phyloP scores from a whole-genome alignment of 2,329 filamentous ascomycete genomes.

The Pseudogymnoascus sp. region DNA sequence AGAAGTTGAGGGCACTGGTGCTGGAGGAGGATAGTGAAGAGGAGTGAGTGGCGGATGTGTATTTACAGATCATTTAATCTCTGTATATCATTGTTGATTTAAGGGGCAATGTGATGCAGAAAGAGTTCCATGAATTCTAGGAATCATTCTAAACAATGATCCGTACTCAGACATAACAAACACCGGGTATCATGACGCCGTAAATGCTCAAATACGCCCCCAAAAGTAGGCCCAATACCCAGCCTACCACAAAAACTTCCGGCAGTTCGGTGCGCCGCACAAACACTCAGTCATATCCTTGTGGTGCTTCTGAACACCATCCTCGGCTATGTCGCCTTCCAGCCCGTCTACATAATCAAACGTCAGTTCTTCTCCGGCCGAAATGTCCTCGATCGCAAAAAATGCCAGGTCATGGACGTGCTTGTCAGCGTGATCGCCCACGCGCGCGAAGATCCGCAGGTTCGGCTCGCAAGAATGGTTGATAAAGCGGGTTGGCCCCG shows the following conservation, averaged over 20 bases:
- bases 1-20: slow-evolving; percentile 60
- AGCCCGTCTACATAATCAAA: slow-evolving; percentile 72
- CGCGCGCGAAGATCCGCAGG: slow-evolving; percentile 69
- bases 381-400: slow-evolving; percentile 63
- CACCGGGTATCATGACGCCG: slow-evolving; percentile 8
- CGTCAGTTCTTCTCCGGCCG: slow-evolving; percentile 60
- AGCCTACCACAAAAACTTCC: slow-evolving; percentile 58
- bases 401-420: slow-evolving; percentile 69
- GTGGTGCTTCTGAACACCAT: slow-evolving; percentile 38
- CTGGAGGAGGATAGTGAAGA: slow-evolving; percentile 55
- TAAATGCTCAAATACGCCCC: slow-evolving; percentile 1
- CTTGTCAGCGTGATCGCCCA: slow-evolving; percentile 68
- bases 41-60: slow-evolving; percentile 17
- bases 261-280: slow-evolving; percentile 59
- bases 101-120: not conserved
- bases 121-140: not conserved
- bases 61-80: slow-evolving; percentile 1
- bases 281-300: slow-evolving; percentile 51
- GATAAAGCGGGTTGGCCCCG: slow-evolving; percentile 72
- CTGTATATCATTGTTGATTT: not conserved
- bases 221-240: not conserved
- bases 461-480: slow-evolving; percentile 79
- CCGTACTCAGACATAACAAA: not conserved
- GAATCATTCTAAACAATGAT: not conserved
- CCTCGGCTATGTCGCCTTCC: slow-evolving; percentile 31